Evolutionary conservation across 805 yeast species (phyloP), one percentile per base, ranked within the genome.

Genomic region (Candida insectalens): DNA sequence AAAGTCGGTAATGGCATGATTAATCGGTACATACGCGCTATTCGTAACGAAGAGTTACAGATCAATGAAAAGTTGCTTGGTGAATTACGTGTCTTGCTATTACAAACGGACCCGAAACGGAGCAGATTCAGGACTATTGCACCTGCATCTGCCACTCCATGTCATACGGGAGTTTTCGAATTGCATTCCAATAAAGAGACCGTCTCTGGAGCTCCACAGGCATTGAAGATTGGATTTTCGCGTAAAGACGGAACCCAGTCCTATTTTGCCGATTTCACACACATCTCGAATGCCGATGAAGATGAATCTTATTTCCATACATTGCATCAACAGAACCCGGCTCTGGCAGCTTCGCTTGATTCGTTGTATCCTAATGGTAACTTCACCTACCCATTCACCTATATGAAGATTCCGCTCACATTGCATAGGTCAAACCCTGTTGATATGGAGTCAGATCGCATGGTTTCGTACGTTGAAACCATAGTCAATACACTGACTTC

Each of bases 401-500:
- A 52, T 40, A 44, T 51, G 6, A 43, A 42, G 19, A 35, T 51
- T 8, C 58, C 58, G 2, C 31, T 53, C 9, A 38, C 30, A 10
- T 30, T 47, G 21, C 27, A 36, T 17, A 36, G 43, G 10, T 13
- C 18, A 12, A 32, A n/a, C 32, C 21, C 37, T 16, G 36, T 53
- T 10, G 49, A 54, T 36, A 31, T 51, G 9, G 54, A 48, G 9
- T 35, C 35, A 27, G 54, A 53, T 36, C 41, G 46, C 31, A 41
- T 53, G 45, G 50, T 51, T 16, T 41, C 59, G 1, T 55, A 45
- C 27, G 47, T 44, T 25, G 55, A 50, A 22, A 41, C 41, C 25
- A 18, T 43, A 3, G 19, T 55, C 16, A n/a, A n/a, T n/a, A n/a
- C n/a, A n/a, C n/a, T n/a, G n/a, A n/a, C n/a, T n/a, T 51, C 51